Evolutionary conservation across 2,329 filamentous ascomycete genomes (phyloP).

Genomic region (Aspergillus vadensis): DNA sequence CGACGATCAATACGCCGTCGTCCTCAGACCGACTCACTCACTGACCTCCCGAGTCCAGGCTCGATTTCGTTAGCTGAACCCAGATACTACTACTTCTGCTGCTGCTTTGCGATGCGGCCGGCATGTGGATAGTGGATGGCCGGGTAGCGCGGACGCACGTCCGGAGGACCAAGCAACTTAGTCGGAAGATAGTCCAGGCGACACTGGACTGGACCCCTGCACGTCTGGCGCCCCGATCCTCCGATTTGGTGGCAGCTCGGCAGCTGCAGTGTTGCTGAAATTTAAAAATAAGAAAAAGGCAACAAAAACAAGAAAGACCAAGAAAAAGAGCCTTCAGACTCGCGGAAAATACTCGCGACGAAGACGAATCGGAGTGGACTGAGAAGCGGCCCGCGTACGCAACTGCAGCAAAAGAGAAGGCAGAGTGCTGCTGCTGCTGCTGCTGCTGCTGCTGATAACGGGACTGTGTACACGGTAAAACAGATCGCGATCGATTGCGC

Average conservation of each 20-base stretch:
- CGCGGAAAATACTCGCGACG: background rate
- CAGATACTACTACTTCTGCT: background rate
- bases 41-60: background rate
- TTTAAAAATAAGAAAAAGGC: background rate
- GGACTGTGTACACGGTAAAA: background rate
- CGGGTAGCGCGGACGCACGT: constrained; percentile 22
- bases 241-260: background rate
- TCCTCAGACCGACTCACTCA: background rate
- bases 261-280: background rate
- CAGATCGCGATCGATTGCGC: constrained; percentile 6
- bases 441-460: background rate
- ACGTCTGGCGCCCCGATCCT: constrained; percentile 9
- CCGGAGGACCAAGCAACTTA: constrained; percentile 14
- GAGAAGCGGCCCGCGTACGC: background rate
- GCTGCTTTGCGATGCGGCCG: constrained; percentile 2
- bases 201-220: constrained; percentile 13
- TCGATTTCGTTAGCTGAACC: constrained; percentile 4
- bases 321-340: background rate
- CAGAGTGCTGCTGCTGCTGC: background rate
- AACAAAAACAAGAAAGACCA: background rate
- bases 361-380: constrained; percentile 6
- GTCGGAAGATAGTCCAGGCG: constrained; percentile 8
- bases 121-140: constrained; percentile 15
- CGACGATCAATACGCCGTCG: background rate
- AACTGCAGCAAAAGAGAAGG: background rate